Conservation (phyloP, 2,329 filamentous ascomycete species). For the Ascosphaera acerosa region DNA sequence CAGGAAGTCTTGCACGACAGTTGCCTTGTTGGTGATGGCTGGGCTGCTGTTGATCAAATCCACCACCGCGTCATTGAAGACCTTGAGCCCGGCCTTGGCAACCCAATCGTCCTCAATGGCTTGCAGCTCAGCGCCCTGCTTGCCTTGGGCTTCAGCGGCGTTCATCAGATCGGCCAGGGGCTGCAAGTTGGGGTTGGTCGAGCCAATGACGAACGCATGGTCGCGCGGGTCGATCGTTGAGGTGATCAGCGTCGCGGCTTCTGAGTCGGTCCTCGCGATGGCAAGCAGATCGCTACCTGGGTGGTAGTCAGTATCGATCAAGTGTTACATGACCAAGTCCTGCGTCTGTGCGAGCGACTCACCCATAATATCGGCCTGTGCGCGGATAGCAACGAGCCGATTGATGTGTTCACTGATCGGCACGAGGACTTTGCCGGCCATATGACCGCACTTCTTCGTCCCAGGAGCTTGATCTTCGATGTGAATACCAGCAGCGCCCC, state of each 20-base stretch:
- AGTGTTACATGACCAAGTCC: not conserved
- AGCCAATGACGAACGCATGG: constrained; percentile 75
- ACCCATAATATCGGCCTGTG: constrained; percentile 98
- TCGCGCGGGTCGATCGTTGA: constrained; percentile 90
- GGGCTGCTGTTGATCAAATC: constrained; percentile 50
- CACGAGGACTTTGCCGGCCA: constrained; percentile 95
- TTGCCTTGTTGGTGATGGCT: constrained; percentile 38
- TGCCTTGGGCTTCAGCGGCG: constrained; percentile 57
- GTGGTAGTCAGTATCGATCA: not conserved
- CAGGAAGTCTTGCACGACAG: constrained; percentile 40
- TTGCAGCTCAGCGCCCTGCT: constrained; percentile 57
- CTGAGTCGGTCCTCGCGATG: constrained; percentile 85
- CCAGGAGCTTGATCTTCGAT: constrained; percentile 97
- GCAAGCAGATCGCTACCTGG: constrained; percentile 60
- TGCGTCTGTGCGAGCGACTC: constrained; percentile 9
- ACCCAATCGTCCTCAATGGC: constrained; percentile 81
- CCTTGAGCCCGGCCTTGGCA: constrained; percentile 50
- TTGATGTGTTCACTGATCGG: constrained; percentile 97
- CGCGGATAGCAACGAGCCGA: constrained; percentile 82
- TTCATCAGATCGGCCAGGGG: constrained; percentile 81
- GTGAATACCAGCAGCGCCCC: constrained; percentile 89
- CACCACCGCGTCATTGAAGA: constrained; percentile 73
- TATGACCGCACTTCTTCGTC: constrained; percentile 98
- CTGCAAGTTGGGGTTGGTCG: constrained; percentile 62
- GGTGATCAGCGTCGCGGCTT: constrained; percentile 91